A percentile compares a stretch with the other conserved stretches of the same genome.
Conservation (phyloP, 1,284 basidiomycete species). For the Boletus semigastroideus region DNA sequence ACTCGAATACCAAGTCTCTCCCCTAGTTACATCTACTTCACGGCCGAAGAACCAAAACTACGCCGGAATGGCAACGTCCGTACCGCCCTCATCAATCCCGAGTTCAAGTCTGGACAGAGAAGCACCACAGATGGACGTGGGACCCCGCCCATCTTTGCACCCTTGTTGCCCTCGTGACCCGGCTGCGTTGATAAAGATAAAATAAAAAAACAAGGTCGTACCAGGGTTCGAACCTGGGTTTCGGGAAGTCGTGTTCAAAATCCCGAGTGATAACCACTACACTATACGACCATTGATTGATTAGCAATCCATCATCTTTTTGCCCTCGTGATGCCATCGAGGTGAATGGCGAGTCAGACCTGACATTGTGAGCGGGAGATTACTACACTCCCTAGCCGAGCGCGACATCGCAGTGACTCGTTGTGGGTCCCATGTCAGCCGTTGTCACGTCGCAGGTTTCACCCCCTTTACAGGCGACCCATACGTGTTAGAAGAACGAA, state of each 20-base stretch:
- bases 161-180: not conserved
- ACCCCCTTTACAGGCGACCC: too few relatives aligned
- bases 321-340: too few relatives aligned
- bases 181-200: not conserved
- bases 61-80: constrained; percentile 7
- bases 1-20: not conserved
- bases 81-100: not conserved
- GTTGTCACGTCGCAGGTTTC: too few relatives aligned
- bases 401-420: too few relatives aligned
- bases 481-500: too few relatives aligned
- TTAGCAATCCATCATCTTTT: too few relatives aligned
- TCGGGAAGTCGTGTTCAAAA: constrained; percentile 34
- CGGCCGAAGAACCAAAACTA: not conserved
- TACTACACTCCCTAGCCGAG: too few relatives aligned
- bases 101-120: not conserved
- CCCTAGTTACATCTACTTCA: constrained; percentile 13
- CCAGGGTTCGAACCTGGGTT: constrained; percentile 40
- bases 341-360: too few relatives aligned
- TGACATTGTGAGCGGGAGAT: too few relatives aligned
- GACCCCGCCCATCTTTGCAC: not conserved
- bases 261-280: constrained; percentile 40
- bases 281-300: constrained; percentile 31
- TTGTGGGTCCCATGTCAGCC: too few relatives aligned
- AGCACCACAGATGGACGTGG: not conserved
- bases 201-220: constrained; percentile 28